phyloP scores from a whole-genome alignment of 163 green algal genomes.

The Coccomyxa subellipsoidea region DNA sequence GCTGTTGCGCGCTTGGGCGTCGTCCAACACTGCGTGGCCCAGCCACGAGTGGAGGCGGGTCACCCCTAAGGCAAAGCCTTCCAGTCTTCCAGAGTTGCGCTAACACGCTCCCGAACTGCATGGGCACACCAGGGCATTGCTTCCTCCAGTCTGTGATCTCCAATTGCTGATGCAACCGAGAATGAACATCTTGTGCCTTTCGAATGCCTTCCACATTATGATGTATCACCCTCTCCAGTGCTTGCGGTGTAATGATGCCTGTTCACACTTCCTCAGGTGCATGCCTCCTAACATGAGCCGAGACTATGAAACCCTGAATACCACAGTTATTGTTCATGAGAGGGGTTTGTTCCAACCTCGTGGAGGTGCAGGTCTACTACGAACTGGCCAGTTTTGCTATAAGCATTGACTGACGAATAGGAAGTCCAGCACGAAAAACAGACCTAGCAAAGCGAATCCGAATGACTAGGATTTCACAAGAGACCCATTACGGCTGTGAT shows the following conservation, averaged over 20 bases:
- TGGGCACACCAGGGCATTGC: not conserved
- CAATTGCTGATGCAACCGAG: not conserved
- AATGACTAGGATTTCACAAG: not conserved
- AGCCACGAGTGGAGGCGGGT: not conserved
- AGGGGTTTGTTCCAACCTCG: not conserved
- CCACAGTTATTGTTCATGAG: not conserved
- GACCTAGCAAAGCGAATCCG: too few relatives aligned
- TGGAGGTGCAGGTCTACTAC: not conserved
- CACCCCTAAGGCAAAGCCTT: not conserved
- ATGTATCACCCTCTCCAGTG: too few relatives aligned
- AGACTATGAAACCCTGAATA: too few relatives aligned
- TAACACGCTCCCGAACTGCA: not conserved
- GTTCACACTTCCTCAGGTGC: too few relatives aligned
- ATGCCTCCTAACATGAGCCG: too few relatives aligned
- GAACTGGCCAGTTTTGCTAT: not conserved
- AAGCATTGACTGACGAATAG: not conserved
- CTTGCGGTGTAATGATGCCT: too few relatives aligned
- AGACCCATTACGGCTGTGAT: not conserved
- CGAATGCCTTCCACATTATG: too few relatives aligned
- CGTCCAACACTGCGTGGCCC: not conserved
- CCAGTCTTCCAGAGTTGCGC: not conserved
- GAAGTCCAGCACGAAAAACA: not conserved
- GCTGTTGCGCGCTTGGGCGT: not conserved
- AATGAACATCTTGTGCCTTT: too few relatives aligned
- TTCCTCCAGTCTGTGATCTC: not conserved